Conservation (phyloP, 148 eudicot species). For the Camellia granthamiana region DNA sequence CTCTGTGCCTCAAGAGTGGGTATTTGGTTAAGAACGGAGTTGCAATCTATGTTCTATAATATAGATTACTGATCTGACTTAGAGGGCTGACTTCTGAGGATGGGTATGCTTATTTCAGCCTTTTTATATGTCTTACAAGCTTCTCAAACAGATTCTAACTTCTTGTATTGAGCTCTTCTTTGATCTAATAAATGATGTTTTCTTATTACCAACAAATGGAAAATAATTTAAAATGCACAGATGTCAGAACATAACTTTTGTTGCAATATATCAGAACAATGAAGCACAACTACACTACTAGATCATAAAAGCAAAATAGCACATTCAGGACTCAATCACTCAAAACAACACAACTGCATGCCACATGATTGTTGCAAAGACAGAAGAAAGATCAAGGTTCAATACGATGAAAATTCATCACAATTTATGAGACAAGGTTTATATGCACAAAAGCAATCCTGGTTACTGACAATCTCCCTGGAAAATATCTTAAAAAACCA, state of each 20-base stretch:
- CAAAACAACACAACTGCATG: neutral
- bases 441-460: neutral
- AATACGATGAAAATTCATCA: neutral
- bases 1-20: too few species aligned
- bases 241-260: neutral
- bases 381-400: neutral
- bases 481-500: neutral
- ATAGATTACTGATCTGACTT: neutral
- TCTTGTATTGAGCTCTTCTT: neutral
- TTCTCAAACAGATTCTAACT: neutral
- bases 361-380: neutral
- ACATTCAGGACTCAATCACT: neutral
- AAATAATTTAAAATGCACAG: neutral
- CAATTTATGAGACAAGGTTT: neutral
- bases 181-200: neutral
- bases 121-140: neutral
- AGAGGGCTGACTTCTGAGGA: neutral
- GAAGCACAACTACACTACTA: neutral
- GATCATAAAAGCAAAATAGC: neutral
- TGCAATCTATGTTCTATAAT: neutral
- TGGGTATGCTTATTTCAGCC: neutral
- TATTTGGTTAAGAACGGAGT: too few species aligned
- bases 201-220: neutral
- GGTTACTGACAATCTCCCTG: neutral
- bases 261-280: neutral